Conservation (phyloP, 192 early-diverging fungal genomes). For the Dissophora globulifera region DNA sequence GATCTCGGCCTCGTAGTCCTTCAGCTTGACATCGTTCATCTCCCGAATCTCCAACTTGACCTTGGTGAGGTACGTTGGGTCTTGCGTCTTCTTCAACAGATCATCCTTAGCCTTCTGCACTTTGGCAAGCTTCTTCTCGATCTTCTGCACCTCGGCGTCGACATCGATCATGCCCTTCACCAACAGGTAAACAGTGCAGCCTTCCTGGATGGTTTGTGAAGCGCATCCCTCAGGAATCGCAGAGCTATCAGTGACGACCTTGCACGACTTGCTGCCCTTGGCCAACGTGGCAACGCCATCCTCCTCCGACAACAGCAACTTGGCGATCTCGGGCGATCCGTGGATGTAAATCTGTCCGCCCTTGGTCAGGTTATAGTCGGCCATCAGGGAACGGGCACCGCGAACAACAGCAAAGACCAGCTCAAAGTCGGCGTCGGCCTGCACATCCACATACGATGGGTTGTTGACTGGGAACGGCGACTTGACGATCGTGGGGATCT, state of each 20-base stretch:
- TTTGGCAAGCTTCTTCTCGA: constrained; percentile 81
- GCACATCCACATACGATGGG: constrained; percentile 64
- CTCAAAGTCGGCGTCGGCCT: constrained; percentile 85
- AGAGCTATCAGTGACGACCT: constrained; percentile 63
- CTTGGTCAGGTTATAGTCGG: constrained; percentile 81
- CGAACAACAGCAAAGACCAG: constrained; percentile 79
- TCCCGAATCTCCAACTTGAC: constrained; percentile 81
- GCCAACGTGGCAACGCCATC: constrained; percentile 75
- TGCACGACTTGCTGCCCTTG: constrained; percentile 78
- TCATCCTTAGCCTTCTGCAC: constrained; percentile 66
- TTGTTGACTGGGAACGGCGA: constrained; percentile 49
- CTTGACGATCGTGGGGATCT: constrained; percentile 75
- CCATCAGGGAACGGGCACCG: constrained; percentile 79
- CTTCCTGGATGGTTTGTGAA: constrained; percentile 73
- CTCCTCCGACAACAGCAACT: constrained; percentile 67
- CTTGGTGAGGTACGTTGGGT: constrained; percentile 74
- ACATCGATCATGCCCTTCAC: constrained; percentile 82
- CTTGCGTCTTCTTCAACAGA: constrained; percentile 70
- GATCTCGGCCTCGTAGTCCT: constrained; percentile 80
- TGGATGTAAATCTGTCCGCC: constrained; percentile 63
- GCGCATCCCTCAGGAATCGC: constrained; percentile 84
- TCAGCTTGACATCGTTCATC: constrained; percentile 75
- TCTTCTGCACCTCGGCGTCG: constrained; percentile 83
- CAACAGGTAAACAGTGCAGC: constrained; percentile 78
- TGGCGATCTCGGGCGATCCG: constrained; percentile 45